These are phyloP conservation scores for Cydonia oblonga DNA, from an alignment of 331 rosid genomes.

Conservation along the genomic window DNA sequence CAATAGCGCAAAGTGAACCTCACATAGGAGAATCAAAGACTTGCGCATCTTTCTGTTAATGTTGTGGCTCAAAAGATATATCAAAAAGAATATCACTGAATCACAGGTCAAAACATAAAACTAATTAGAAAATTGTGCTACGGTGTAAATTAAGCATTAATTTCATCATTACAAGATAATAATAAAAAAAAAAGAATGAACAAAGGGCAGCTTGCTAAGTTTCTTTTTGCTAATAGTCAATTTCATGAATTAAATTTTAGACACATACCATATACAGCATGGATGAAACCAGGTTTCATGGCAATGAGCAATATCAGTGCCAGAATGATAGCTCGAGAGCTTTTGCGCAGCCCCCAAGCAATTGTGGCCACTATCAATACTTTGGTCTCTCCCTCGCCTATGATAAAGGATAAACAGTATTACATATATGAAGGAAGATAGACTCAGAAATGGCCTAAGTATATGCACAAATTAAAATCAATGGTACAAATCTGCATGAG, in stretches of 20 bases:
- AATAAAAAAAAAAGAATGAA: not conserved
- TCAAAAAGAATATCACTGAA: slow-evolving; percentile 87
- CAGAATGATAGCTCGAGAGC: slow-evolving; percentile 81
- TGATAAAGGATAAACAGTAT: slow-evolving; percentile 6
- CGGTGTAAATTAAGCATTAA: slow-evolving; percentile 3
- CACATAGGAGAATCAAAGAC: slow-evolving; percentile 76
- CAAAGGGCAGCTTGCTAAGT: not conserved
- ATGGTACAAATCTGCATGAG: not conserved
- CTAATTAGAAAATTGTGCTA: slow-evolving; percentile 29
- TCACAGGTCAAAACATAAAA: slow-evolving; percentile 22
- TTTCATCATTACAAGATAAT: not conserved
- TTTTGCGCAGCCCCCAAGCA: slow-evolving; percentile 91
- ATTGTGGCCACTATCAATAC: slow-evolving; percentile 92
- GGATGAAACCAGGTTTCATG: slow-evolving; percentile 90
- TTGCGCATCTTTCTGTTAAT: slow-evolving; percentile 67
- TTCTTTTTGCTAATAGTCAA: not conserved
- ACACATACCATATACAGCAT: slow-evolving; percentile 84
- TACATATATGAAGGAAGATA: too few species aligned
- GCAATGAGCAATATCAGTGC: slow-evolving; percentile 82
- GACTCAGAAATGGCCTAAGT: not conserved
- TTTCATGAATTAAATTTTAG: not conserved
- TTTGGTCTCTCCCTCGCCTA: slow-evolving; percentile 85
- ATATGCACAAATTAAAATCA: not conserved
- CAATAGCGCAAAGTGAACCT: slow-evolving; percentile 76
- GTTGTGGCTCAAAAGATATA: slow-evolving; percentile 84